Base-by-base conservation (phyloP, 176 grass and related monocot species). In the Ensete ventricosum region DNA sequence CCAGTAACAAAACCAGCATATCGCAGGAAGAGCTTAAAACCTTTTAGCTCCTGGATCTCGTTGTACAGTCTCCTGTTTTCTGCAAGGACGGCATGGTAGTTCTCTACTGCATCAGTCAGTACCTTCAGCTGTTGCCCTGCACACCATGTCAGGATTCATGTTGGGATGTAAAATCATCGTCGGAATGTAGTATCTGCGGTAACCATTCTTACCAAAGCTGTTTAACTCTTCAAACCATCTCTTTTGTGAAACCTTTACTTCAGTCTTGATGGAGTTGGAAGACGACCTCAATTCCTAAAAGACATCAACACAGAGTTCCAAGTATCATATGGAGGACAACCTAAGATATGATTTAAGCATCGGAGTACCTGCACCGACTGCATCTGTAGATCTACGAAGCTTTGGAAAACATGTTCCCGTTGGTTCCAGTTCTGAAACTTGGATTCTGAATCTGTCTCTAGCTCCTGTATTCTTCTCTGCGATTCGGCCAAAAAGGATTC, bases 11-110 rank as follows among this genome's bases (percentile, higher is more conserved):
- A 9, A 25, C 11, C 7, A 65, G 13, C 9, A 13, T 65, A 22
- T 14, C 14, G 26, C 58, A 19, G 3, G 22, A 26, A 43, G 20
- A 51, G 17, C 11, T 72, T 21, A 53, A 52, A 72, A 99, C 96
- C 96, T 95, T 95, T 99, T 81, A 99, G 64, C 88, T 99, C 96
- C 48, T 95, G 91, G 27, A 99, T 83, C 83, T 99, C 96, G 81
- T 99, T 99, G 65, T 92, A 99, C 71, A 99, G 74, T 55, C 85
- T 95, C 63, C 89, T 91, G 69, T 99, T 99, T 84, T 99, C 91
- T 70, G 88, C 84, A 78, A 99, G 82, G 81, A 99, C 85, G 68
- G 76, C 84, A 84, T 91, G 88, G 55, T 99, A 99, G 72, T 91
- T 99, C 55, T 95, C 91, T 76, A 91, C 91, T 69, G 91, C 91